Percentiles rank a stretch among this genome's conserved stretches.
phyloP scores from a whole-genome alignment of 331 rosid genomes.

The Erythrophleum ivorense region DNA sequence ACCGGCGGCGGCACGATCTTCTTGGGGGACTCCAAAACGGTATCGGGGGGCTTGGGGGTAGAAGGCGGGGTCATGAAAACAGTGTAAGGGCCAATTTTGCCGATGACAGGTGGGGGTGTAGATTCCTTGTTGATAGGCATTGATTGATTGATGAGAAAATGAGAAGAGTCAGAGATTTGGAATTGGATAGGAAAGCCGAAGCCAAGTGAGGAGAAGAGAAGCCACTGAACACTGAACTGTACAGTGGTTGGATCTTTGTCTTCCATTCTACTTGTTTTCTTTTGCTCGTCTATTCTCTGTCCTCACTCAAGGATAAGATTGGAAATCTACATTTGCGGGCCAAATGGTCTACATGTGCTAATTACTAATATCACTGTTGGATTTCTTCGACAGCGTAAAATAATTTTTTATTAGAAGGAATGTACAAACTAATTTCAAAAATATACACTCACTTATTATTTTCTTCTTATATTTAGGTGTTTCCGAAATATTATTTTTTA shows the following conservation, averaged over 20 bases:
- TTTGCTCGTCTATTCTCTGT: background rate
- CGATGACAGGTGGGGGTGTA: conserved; percentile 86
- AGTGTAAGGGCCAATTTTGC: conserved; percentile 97
- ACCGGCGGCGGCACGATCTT: conserved; percentile 68
- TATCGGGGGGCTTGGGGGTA: conserved; percentile 63
- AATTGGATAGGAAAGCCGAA: background rate
- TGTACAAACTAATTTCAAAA: too few relatives aligned
- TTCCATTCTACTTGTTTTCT: background rate
- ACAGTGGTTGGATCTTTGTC: conserved; percentile 35
- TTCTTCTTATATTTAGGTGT: too few relatives aligned
- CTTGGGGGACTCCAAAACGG: conserved; percentile 61
- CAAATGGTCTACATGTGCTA: too few relatives aligned
- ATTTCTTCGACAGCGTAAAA: background rate
- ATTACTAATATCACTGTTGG: too few relatives aligned
- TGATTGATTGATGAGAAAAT: background rate
- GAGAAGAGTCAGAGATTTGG: background rate
- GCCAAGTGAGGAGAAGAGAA: background rate
- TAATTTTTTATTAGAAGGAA: too few relatives aligned
- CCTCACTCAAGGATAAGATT: background rate
- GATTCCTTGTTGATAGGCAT: conserved; percentile 78
- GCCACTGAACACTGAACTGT: conserved; percentile 21
- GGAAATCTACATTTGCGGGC: background rate
- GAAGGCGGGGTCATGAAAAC: conserved; percentile 98
- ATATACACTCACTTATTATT: too few relatives aligned
- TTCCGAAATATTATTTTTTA: too few relatives aligned